These are phyloP conservation scores for Pseudopediastrum boryanum DNA, from an alignment of 139 green algal species.

Conservation along the genomic window DNA sequence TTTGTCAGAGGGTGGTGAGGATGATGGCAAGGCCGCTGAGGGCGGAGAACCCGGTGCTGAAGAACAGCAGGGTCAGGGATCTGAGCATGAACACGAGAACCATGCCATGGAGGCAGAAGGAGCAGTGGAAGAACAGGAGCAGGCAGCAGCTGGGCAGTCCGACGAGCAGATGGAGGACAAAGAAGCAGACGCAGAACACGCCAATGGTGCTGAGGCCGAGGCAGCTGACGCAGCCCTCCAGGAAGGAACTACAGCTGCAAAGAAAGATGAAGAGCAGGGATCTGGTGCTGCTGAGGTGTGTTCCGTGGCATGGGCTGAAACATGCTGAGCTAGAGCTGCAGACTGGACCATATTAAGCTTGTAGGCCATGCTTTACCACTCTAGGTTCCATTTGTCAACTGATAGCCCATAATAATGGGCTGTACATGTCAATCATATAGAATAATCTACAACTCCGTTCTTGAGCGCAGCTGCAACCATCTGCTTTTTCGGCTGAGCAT, in stretches of 20 bases:
- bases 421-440: too few relatives aligned
- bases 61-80: not conserved
- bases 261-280: not conserved
- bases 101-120: not conserved
- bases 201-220: not conserved
- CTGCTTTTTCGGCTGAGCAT: too few relatives aligned
- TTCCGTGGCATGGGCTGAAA: too few relatives aligned
- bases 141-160: not conserved
- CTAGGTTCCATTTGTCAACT: too few relatives aligned
- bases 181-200: too few relatives aligned
- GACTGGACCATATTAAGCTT: too few relatives aligned
- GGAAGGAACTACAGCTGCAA: constrained; percentile 3
- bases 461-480: too few relatives aligned
- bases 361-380: too few relatives aligned
- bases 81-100: not conserved
- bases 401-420: too few relatives aligned
- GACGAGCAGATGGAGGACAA: not conserved
- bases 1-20: not conserved
- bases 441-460: too few relatives aligned
- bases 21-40: not conserved
- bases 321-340: too few relatives aligned
- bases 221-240: not conserved
- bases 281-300: too few relatives aligned
- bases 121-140: not conserved
- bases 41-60: not conserved